Evolutionary conservation across 2,329 filamentous ascomycete genomes (phyloP).

Genomic region (Grosmannia clavigera): DNA sequence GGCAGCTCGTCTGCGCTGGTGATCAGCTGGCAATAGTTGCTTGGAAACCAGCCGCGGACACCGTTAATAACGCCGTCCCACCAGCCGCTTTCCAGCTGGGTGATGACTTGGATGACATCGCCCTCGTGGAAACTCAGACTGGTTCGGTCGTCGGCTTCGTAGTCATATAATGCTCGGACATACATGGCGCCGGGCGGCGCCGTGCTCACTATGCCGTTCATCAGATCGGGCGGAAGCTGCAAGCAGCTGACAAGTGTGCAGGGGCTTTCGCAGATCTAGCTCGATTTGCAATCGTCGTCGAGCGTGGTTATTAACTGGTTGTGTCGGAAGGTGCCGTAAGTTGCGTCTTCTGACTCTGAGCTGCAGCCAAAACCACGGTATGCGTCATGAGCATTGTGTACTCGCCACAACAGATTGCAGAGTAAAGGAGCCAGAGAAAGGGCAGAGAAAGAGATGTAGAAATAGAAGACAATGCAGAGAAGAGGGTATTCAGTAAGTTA

Average conservation of each 20-base stretch:
- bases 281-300: background rate
- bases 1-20: constrained; percentile 61
- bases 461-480: background rate
- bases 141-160: constrained; percentile 92
- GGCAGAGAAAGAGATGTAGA: background rate
- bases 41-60: constrained; percentile 95
- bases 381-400: constrained; percentile 44
- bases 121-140: constrained; percentile 94
- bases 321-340: constrained; percentile 1
- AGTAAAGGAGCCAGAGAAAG: background rate
- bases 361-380: constrained; percentile 31
- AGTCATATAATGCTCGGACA: constrained; percentile 93
- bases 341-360: constrained; percentile 26
- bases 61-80: constrained; percentile 98
- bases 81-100: constrained; percentile 95
- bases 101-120: constrained; percentile 97
- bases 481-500: background rate
- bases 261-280: background rate
- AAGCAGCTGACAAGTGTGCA: constrained; percentile 8
- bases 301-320: constrained; percentile 13
- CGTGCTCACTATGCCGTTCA: constrained; percentile 50
- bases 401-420: constrained; percentile 6
- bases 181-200: constrained; percentile 63
- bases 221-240: constrained; percentile 17
- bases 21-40: constrained; percentile 93